These are phyloP conservation scores for Trichothecium roseum DNA, from an alignment of 2,329 filamentous ascomycete species.

Conservation along the genomic window DNA sequence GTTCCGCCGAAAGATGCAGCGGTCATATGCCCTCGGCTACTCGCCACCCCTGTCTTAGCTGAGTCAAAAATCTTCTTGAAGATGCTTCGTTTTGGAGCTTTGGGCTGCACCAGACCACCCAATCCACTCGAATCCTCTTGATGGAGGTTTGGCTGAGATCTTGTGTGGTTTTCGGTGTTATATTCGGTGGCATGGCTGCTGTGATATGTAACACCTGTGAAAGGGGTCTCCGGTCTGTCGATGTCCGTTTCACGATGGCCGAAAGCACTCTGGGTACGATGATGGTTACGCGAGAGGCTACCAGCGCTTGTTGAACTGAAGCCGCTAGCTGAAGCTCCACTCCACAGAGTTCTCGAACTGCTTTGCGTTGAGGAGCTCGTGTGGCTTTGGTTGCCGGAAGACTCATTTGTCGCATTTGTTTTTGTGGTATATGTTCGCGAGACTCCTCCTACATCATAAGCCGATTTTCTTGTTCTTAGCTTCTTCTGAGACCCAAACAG, in stretches of 20 bases:
- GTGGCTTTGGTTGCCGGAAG: conserved; percentile 59
- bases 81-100: conserved; percentile 76
- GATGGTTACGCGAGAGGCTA: conserved; percentile 72
- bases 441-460: conserved; percentile 66
- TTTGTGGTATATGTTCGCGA: conserved; percentile 80
- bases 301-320: conserved; percentile 94
- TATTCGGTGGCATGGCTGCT: conserved; percentile 65
- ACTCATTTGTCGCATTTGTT: conserved; percentile 72
- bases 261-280: conserved; percentile 54
- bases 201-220: conserved; percentile 80
- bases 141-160: conserved; percentile 55
- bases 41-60: conserved; percentile 88
- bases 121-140: conserved; percentile 57
- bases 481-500: conserved; percentile 22
- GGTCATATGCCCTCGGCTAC: conserved; percentile 74
- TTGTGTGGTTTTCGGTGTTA: conserved; percentile 35
- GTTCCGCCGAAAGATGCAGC: conserved; percentile 33
- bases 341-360: conserved; percentile 85
- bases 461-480: conserved; percentile 58
- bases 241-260: conserved; percentile 46
- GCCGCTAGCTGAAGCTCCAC: conserved; percentile 77
- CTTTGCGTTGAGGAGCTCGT: conserved; percentile 67
- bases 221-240: conserved; percentile 50
- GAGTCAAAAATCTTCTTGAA: conserved; percentile 94
- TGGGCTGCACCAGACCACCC: conserved; percentile 67